Base-by-base conservation (phyloP, 2,329 filamentous ascomycete species). In the Pseudogymnoascus sp. region DNA sequence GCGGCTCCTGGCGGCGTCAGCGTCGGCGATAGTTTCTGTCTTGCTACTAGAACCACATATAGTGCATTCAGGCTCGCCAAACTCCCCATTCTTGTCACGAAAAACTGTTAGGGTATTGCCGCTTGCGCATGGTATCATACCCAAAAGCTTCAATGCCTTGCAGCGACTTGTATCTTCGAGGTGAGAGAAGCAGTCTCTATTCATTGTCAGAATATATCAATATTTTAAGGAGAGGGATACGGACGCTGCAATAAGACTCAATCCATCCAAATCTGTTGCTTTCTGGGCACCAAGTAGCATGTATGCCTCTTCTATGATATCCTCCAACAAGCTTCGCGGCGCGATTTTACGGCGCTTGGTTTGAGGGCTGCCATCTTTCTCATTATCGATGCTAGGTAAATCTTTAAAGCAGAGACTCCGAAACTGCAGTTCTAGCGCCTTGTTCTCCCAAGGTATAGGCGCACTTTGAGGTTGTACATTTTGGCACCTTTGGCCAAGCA, bases 41-140 rank as follows among this genome's bases (percentile, higher is more conserved):
- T 61, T 59, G 21, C 62, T 21, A 12, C 31, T 41, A 29, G 60
- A 63, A 58, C 74, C 72, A 51, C 73, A 75, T 3, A 70, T 36
- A 12, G 62, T 63, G 66, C 66, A 77, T 63, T 44, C 67, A 35
- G 63, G 61, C 61, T 68, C 58, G 59, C 63, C 35, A 62, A 70
- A 68, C 29, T 70, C 67, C 12, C 67, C 65, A 68, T 70, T 65
- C 41, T 70, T 51, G 63, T 71, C 69, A 63, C 69, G 65, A 38
- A 48, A 66, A 27, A 65, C 62, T 4, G 15, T 66, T 55, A 86
- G 71, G 5, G 76, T 79, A 33, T 76, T 75, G 62, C 82, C 79
- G 12, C 78, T 75, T 13, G 80, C 81, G 70, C 87, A 90, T 15
- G 82, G 77, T 58, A 85, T 71, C 58, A 78, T 79, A 2, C 85